These are phyloP conservation scores for Xylaria sp. DNA, from an alignment of 2,329 filamentous ascomycete genomes.

Conservation along the genomic window DNA sequence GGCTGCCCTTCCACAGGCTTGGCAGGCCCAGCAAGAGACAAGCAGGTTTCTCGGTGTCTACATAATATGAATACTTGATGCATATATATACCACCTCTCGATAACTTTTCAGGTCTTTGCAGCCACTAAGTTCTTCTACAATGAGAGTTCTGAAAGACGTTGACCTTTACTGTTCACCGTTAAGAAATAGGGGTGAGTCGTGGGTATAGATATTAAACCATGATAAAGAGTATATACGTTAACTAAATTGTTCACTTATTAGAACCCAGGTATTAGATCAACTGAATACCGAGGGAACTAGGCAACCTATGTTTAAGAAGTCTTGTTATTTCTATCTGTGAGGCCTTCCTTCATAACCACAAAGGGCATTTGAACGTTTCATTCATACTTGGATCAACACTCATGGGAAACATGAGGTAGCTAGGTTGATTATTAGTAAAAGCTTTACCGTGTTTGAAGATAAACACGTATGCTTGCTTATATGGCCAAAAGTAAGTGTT, in stretches of 20 bases:
- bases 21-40: slow-evolving; percentile 33
- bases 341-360: no score
- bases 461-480: no score
- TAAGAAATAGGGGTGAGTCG: neutral
- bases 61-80: slow-evolving; percentile 32
- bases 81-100: slow-evolving; percentile 17
- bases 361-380: neutral
- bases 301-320: neutral
- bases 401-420: neutral
- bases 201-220: neutral
- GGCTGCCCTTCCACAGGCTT: slow-evolving; percentile 28
- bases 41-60: slow-evolving; percentile 30
- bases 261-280: neutral
- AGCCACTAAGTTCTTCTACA: neutral
- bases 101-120: neutral
- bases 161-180: neutral
- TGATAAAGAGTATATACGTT: neutral
- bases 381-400: neutral
- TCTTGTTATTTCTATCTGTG: neutral
- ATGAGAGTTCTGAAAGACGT: neutral
- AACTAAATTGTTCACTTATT: neutral
- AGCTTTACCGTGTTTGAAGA: no score
- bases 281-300: neutral
- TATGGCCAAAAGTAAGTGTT: no score
- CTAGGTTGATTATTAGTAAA: no score